Evolutionary conservation across 805 yeast species (phyloP).

Genomic region (Nakazawaea ernobii): DNA sequence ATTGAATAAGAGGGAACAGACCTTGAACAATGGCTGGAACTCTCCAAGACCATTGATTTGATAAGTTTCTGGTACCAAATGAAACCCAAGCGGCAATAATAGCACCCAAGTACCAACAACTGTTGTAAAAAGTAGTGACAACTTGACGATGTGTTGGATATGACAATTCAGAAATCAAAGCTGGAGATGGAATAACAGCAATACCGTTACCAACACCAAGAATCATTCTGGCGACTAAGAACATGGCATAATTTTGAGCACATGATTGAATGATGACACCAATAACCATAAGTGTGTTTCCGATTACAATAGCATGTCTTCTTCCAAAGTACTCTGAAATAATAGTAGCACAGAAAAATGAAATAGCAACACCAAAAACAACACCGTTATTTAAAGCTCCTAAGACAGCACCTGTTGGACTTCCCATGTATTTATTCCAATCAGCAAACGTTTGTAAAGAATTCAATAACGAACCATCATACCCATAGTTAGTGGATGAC

Average conservation of each 20-base stretch:
- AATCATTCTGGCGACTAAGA: constrained; percentile 39
- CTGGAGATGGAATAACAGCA: constrained; percentile 39
- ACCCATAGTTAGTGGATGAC: constrained; percentile 34
- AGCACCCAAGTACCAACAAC: constrained; percentile 46
- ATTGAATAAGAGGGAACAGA: constrained; percentile 37
- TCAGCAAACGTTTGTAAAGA: constrained; percentile 39
- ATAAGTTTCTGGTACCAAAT: constrained; percentile 30
- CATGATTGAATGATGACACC: constrained; percentile 52
- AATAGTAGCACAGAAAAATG: constrained; percentile 1
- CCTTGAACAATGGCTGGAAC: constrained; percentile 50
- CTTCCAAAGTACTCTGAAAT: constrained; percentile 48
- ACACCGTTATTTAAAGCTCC: constrained; percentile 39
- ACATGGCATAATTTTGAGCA: constrained; percentile 27
- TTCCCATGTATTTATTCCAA: constrained; percentile 35
- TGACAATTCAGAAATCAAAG: constrained; percentile 44
- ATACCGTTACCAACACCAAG: constrained; percentile 42
- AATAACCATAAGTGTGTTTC: constrained; percentile 45
- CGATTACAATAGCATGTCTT: constrained; percentile 46
- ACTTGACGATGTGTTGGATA: constrained; percentile 40
- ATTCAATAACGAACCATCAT: constrained; percentile 44
- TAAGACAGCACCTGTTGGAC: constrained; percentile 32
- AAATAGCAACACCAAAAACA: constrained; percentile 29
- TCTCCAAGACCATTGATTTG: constrained; percentile 42
- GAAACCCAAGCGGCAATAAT: constrained; percentile 43
- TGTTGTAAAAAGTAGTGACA: constrained; percentile 41